These are phyloP conservation scores for Pythium dissotocum DNA, from an alignment of 352 stramenopile genomes.

Conservation along the genomic window DNA sequence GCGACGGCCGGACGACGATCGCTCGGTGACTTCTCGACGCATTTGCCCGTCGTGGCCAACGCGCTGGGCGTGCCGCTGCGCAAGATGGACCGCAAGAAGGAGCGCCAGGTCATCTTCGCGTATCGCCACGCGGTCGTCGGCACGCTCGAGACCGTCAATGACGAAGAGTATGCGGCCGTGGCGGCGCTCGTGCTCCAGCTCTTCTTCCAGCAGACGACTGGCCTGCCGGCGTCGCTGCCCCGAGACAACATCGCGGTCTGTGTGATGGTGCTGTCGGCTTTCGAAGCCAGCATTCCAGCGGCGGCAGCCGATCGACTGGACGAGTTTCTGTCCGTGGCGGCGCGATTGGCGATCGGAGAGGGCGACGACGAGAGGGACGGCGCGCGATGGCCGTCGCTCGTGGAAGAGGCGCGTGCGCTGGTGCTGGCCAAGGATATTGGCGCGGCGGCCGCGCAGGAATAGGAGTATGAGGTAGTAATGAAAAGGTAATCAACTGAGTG, in stretches of 20 bases:
- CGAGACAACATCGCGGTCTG: slow-evolving; percentile 35
- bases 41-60: slow-evolving; percentile 56
- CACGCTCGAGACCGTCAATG: slow-evolving; percentile 37
- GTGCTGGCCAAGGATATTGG: slow-evolving; percentile 30
- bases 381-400: slow-evolving; percentile 3
- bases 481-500: neutral
- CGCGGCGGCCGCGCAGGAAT: slow-evolving; percentile 9
- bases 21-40: slow-evolving; percentile 58
- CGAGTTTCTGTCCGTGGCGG: slow-evolving; percentile 10
- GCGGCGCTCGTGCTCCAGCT: slow-evolving; percentile 46
- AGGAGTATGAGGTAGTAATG: neutral
- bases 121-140: slow-evolving; percentile 54
- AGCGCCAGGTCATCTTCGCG: slow-evolving; percentile 68
- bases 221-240: slow-evolving; percentile 52
- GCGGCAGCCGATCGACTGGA: slow-evolving; percentile 4
- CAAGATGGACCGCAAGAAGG: slow-evolving; percentile 84
- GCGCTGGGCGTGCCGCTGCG: slow-evolving; percentile 73
- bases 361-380: slow-evolving; percentile 9
- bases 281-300: slow-evolving; percentile 23
- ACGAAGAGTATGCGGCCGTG: slow-evolving; percentile 33
- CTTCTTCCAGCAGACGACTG: slow-evolving; percentile 70
- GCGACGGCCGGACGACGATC: slow-evolving; percentile 57
- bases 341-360: slow-evolving; percentile 15
- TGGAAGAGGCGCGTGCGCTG: slow-evolving; percentile 22
- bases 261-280: slow-evolving; percentile 43